Base-by-base conservation (phyloP, 2,329 filamentous ascomycete species). In the Fusarium palustre region DNA sequence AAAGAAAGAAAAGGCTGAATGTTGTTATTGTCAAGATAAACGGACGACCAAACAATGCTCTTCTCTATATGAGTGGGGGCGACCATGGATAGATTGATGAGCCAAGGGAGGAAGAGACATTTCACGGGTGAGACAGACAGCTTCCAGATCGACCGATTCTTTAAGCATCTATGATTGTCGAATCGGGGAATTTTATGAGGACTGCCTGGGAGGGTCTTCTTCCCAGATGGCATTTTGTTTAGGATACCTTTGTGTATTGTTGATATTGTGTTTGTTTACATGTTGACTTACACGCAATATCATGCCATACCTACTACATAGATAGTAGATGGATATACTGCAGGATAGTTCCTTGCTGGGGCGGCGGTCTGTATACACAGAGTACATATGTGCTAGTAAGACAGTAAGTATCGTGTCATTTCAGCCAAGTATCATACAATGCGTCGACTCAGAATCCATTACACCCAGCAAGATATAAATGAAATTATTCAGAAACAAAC, bases 131-230 rank as follows among this genome's bases (percentile, higher is more conserved):
- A 39, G 20, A 34, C 41, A 43, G 34, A 28, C 25, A n/a, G 47
- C 62, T 66, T 66, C 62, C 16, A 61, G 63, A 66, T 66, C 55
- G 55, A 41, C 38, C 43, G 61, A 65, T 64, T 63, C 28, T 46
- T 42, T n/a, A 15, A 46, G 15, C 18, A 52, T 64, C 38, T 16
- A 22, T 45, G n/a, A 11, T 62, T 28, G 10, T 43, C 41, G 42
- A 50, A 49, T 52, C 24, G 49, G 20, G 20, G 15, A 22, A 39
- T 28, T 48, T 34, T 28, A 47, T 41, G 30, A 42, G 22, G 7
- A 22, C 30, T 56, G 7, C 11, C n/a, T 33, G 31, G 22, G 6
- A 12, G 36, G 13, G 16, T 28, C 18, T 43, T 52, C 20, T 28
- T 30, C 15, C 5, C 13, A 9, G 12, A 28, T 30, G 42, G 13